These are phyloP conservation scores for Microcera coccophila DNA, from an alignment of 2,329 filamentous ascomycete genomes.

Conservation along the genomic window DNA sequence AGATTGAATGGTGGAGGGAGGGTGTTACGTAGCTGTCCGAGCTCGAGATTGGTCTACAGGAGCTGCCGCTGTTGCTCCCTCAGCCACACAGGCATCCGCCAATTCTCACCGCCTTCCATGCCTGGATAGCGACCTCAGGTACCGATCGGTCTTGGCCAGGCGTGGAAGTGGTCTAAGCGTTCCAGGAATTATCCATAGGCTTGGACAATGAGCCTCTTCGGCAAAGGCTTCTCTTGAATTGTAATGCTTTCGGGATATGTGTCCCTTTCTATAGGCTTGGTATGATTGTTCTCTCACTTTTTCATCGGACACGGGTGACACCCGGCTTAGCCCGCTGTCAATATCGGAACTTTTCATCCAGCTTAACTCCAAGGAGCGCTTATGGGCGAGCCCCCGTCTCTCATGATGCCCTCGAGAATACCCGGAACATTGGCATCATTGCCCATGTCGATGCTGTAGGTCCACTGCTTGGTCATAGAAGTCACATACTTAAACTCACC, in stretches of 20 bases:
- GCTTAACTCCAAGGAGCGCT: slow-evolving; percentile 13
- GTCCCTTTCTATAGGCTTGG: slow-evolving; percentile 6
- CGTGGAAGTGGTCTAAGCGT: not conserved
- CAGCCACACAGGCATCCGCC: slow-evolving; percentile 12
- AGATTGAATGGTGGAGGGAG: slow-evolving; percentile 4
- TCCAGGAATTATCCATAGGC: not conserved
- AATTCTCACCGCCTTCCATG: slow-evolving; percentile 10
- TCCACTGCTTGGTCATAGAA: not conserved
- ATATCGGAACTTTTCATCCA: slow-evolving; percentile 18
- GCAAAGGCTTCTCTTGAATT: no score
- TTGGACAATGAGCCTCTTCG: no score
- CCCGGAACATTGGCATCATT: slow-evolving; percentile 96
- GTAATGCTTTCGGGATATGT: slow-evolving; percentile 14
- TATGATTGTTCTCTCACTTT: slow-evolving; percentile 24
- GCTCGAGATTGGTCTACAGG: not conserved
- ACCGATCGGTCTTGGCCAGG: not conserved
- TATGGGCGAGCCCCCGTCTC: slow-evolving; percentile 17
- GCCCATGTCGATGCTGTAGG: slow-evolving; percentile 90
- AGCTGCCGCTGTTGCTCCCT: slow-evolving; percentile 6
- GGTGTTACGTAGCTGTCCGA: slow-evolving; percentile 17
- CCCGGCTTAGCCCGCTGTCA: slow-evolving; percentile 19
- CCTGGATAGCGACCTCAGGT: not conserved
- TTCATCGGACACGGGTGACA: slow-evolving; percentile 20
- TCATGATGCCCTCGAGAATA: slow-evolving; percentile 44
- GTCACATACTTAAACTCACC: not conserved